phyloP scores from a whole-genome alignment of 176 grass and related monocot species.

The sorghum (Sorghum bicolor) region DNA sequence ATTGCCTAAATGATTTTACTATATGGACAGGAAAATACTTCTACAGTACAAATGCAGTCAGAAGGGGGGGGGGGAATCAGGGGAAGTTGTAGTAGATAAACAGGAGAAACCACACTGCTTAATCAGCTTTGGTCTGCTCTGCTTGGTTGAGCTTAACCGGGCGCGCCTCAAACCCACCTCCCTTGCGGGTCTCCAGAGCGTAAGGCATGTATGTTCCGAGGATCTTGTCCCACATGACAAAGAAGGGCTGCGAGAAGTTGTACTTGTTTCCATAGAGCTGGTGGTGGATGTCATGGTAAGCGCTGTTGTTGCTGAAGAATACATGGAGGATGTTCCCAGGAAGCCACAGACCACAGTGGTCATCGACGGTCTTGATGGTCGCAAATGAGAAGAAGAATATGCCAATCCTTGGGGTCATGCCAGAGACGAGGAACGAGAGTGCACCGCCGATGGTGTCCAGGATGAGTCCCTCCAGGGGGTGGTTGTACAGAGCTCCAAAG shows the following conservation, averaged over 20 bases:
- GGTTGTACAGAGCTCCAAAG: conserved; percentile 69
- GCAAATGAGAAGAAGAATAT: conserved; percentile 77
- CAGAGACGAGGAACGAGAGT: conserved; percentile 44
- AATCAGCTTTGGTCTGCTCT: conserved; percentile 38
- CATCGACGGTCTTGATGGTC: conserved; percentile 67
- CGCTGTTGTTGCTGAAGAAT: conserved; percentile 66
- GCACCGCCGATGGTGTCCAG: conserved; percentile 58
- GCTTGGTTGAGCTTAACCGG: conserved; percentile 39
- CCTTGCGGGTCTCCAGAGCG: conserved; percentile 58
- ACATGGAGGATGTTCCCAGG: conserved; percentile 58
- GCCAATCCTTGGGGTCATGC: conserved; percentile 52
- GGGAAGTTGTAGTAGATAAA: background rate
- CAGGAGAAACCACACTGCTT: background rate
- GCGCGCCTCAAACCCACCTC: conserved; percentile 54
- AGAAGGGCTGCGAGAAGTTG: conserved; percentile 73
- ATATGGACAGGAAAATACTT: conserved; percentile 45
- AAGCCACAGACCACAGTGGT: conserved; percentile 65
- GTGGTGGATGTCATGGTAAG: conserved; percentile 76
- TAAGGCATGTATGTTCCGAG: conserved; percentile 68
- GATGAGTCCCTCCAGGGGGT: conserved; percentile 65
- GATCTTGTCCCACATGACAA: conserved; percentile 73
- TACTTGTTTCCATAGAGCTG: conserved; percentile 73
- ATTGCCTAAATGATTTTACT: conserved; percentile 21
- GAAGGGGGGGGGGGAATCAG: conserved; percentile 29
- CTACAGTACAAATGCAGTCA: conserved; percentile 36